phyloP scores from a whole-genome alignment of 257 asterid species.

The Plectranthus barbatus region DNA sequence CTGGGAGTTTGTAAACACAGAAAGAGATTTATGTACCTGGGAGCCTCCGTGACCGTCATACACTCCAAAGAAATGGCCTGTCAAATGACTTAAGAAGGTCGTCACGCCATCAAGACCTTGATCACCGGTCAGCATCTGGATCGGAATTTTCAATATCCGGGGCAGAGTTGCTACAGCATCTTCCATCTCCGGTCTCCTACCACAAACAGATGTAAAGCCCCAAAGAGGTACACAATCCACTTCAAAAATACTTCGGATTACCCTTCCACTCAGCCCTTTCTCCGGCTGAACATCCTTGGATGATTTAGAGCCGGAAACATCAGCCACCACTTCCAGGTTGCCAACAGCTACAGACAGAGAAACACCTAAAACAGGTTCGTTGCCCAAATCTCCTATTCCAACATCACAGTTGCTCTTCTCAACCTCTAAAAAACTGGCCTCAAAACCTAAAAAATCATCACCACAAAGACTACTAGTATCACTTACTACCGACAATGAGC shows the following conservation, averaged over 20 bases:
- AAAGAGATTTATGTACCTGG: conserved; percentile 40
- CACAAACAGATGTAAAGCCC: conserved; percentile 76
- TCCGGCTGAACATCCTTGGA: conserved; percentile 25
- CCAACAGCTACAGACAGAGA: conserved; percentile 21
- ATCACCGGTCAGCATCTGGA: conserved; percentile 54
- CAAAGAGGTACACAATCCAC: conserved; percentile 82
- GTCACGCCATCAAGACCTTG: conserved; percentile 37
- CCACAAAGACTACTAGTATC: conserved; percentile 81
- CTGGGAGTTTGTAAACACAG: too few relatives aligned
- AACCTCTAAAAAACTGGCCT: conserved; percentile 27
- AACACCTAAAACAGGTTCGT: conserved; percentile 19
- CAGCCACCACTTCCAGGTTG: conserved; percentile 25
- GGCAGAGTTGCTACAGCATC: conserved; percentile 67
- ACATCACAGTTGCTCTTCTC: conserved; percentile 27
- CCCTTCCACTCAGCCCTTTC: conserved; percentile 24
- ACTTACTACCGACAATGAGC: conserved; percentile 73
- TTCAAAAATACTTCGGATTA: conserved; percentile 64
- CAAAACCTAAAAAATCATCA: conserved; percentile 59
- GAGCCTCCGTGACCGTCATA: conserved; percentile 98
- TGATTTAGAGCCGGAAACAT: conserved; percentile 32
- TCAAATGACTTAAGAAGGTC: conserved; percentile 54
- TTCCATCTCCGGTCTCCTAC: conserved; percentile 97
- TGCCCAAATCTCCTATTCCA: conserved; percentile 23
- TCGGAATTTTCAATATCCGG: conserved; percentile 59
- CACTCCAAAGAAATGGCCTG: conserved; percentile 89